Conservation (phyloP, 345 rosid genomes). For the Triadica sebifera region DNA sequence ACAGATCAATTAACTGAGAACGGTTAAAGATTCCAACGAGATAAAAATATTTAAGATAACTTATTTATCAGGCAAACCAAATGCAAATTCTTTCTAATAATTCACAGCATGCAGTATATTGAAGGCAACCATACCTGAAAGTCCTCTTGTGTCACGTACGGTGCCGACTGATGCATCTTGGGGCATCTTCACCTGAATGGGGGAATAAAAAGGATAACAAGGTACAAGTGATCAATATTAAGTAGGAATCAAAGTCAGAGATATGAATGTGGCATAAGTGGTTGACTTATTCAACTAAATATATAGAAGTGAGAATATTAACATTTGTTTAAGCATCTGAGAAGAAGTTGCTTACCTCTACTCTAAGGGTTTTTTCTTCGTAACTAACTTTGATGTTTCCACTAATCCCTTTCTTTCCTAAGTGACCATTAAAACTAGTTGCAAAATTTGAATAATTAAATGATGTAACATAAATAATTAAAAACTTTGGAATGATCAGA, state of each 20-base stretch:
- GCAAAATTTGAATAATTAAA: constrained; percentile 19
- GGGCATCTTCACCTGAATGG: constrained; percentile 87
- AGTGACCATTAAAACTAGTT: constrained; percentile 69
- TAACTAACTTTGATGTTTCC: constrained; percentile 73
- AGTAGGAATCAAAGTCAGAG: not conserved
- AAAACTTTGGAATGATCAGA: constrained; percentile 9
- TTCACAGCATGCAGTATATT: not conserved
- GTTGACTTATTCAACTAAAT: constrained; percentile 1
- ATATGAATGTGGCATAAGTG: not conserved
- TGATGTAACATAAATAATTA: not conserved
- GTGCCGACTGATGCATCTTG: constrained; percentile 78
- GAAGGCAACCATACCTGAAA: constrained; percentile 60
- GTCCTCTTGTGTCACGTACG: constrained; percentile 89
- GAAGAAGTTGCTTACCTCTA: constrained; percentile 56
- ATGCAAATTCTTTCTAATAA: not conserved
- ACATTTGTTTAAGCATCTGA: constrained; percentile 1
- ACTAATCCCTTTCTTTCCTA: constrained; percentile 86
- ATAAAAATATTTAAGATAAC: not conserved
- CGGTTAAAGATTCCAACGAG: not conserved
- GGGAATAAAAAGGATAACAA: constrained; percentile 1
- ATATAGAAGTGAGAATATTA: not conserved
- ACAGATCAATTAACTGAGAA: constrained; percentile 6
- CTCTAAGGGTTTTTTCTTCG: constrained; percentile 64
- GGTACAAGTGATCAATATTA: not conserved
- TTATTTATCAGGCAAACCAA: not conserved